These are phyloP conservation scores for Cicer judaicum DNA, from an alignment of 306 rosid genomes.

Conservation along the genomic window DNA sequence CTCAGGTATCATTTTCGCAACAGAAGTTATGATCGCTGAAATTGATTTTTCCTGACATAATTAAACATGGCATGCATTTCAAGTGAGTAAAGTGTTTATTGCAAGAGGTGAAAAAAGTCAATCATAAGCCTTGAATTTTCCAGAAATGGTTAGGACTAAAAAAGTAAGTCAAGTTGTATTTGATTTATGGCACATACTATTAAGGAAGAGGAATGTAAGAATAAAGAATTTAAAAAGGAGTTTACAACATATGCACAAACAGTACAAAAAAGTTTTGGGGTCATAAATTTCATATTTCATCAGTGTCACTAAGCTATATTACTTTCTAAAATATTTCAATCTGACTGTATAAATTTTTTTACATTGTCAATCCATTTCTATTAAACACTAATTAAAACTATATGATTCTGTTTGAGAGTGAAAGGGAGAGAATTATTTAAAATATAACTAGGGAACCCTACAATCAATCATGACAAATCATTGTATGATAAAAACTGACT, in stretches of 20 bases:
- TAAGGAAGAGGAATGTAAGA: constrained; percentile 20
- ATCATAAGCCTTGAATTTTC: constrained; percentile 25
- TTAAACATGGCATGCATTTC: constrained; percentile 40
- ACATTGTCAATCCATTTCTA: not conserved
- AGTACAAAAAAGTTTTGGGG: not conserved
- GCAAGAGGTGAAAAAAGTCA: constrained; percentile 2
- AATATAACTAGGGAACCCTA: not conserved
- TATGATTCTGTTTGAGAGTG: not conserved
- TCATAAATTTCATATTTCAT: not conserved
- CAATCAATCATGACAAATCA: not conserved
- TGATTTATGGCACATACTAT: not conserved
- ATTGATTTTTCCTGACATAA: constrained; percentile 83
- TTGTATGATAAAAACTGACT: not conserved
- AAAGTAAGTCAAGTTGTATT: constrained; percentile 16
- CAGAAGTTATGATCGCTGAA: constrained; percentile 76
- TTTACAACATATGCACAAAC: not conserved
- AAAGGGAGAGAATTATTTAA: not conserved
- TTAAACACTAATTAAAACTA: not conserved
- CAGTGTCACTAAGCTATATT: constrained; percentile 2
- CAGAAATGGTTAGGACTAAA: constrained; percentile 5
- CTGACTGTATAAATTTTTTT: not conserved
- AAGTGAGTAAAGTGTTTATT: constrained; percentile 16
- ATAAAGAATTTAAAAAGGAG: not conserved
- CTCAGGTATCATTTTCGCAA: constrained; percentile 92
- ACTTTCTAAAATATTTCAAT: not conserved